phyloP scores from a whole-genome alignment of 2,329 filamentous ascomycete species.

The Penicillium sp. region DNA sequence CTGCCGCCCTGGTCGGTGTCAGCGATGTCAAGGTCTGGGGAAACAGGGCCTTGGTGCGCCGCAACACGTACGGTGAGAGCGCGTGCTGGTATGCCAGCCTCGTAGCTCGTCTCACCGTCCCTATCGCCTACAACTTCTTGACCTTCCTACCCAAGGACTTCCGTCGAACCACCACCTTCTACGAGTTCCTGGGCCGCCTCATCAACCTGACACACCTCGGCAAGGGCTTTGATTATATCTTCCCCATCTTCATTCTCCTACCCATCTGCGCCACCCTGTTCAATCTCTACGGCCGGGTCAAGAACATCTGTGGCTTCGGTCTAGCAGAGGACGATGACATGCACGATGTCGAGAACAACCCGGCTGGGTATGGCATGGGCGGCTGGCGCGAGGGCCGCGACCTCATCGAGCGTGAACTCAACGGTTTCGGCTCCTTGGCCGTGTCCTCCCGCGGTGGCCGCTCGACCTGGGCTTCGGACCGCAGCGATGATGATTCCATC shows the following conservation, averaged over 20 bases:
- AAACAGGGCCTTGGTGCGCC: conserved; percentile 83
- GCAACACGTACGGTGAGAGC: conserved; percentile 90
- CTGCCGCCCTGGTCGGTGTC: conserved; percentile 83
- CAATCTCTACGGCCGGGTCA: conserved; percentile 83
- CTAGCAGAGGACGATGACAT: conserved; percentile 75
- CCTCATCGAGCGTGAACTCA: conserved; percentile 84
- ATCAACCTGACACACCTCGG: conserved; percentile 85
- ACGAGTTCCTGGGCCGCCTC: conserved; percentile 79
- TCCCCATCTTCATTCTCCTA: conserved; percentile 84
- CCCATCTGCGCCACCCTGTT: conserved; percentile 87
- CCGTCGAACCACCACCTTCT: conserved; percentile 81
- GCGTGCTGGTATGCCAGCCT: conserved; percentile 96
- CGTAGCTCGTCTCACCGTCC: conserved; percentile 89
- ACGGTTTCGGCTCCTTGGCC: conserved; percentile 61
- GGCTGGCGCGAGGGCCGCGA: conserved; percentile 91
- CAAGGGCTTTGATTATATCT: conserved; percentile 83
- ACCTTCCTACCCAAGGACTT: conserved; percentile 79
- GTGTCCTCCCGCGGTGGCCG: conserved; percentile 44
- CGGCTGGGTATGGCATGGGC: conserved; percentile 72
- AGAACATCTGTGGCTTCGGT: conserved; percentile 78
- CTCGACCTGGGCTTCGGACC: conserved; percentile 38
- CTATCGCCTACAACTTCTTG: conserved; percentile 93
- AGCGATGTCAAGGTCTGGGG: conserved; percentile 98
- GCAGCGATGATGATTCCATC: conserved; percentile 33
- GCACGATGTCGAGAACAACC: conserved; percentile 65